phyloP scores from a whole-genome alignment of 2,329 filamentous ascomycete species.

The Pseudonectria buxi region DNA sequence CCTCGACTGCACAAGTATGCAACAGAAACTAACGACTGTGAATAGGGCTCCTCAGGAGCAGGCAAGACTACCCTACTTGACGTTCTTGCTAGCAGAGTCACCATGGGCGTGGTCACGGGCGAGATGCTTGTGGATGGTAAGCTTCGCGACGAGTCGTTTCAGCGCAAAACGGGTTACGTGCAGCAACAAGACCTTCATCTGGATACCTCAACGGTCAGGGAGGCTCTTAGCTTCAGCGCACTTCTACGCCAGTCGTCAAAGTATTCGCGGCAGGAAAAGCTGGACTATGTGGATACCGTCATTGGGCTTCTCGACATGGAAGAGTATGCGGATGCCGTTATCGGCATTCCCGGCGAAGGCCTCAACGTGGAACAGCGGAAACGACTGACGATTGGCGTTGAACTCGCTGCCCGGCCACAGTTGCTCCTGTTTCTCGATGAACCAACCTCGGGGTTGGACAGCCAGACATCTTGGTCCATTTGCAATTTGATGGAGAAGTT shows the following conservation, averaged over 20 bases:
- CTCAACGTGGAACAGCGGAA: conserved; percentile 46
- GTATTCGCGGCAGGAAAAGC: conserved; percentile 40
- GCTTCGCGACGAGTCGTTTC: conserved; percentile 59
- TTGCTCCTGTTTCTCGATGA: conserved; percentile 49
- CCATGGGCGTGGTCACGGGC: conserved; percentile 63
- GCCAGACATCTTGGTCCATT: conserved; percentile 63
- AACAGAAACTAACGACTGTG: too few relatives aligned
- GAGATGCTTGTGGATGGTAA: conserved; percentile 66
- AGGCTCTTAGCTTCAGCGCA: conserved; percentile 35
- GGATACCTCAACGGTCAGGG: conserved; percentile 39
- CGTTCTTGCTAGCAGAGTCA: conserved; percentile 60
- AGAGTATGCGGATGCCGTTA: conserved; percentile 49
- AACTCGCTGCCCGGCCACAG: conserved; percentile 36
- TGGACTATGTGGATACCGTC: conserved; percentile 46
- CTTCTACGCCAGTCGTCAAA: conserved; percentile 39
- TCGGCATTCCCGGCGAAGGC: conserved; percentile 37
- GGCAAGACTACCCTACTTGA: conserved; percentile 61
- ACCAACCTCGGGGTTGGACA: conserved; percentile 49
- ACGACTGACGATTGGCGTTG: conserved; percentile 43
- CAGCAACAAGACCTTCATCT: conserved; percentile 56
- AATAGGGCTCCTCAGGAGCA: conserved; percentile 32
- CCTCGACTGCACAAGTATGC: too few relatives aligned
- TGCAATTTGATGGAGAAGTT: neutral
- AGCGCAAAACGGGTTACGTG: conserved; percentile 65
- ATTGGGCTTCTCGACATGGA: conserved; percentile 49